Conservation (phyloP, 2,329 filamentous ascomycete genomes). For the Cladosporium halotolerans region DNA sequence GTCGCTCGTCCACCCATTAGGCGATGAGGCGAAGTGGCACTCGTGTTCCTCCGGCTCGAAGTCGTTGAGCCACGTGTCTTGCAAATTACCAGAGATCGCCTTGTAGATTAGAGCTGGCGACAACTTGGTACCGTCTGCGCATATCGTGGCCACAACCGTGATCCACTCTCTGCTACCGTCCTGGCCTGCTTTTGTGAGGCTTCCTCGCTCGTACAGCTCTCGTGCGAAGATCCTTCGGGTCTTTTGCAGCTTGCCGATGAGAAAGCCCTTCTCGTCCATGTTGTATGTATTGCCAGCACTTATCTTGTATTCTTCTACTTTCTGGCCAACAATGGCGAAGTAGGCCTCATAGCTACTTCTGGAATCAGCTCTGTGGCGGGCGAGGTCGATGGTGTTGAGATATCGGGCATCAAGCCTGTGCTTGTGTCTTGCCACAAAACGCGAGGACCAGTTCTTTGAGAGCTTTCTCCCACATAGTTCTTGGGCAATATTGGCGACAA, state of each 20-base stretch:
- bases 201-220: background rate
- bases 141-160: background rate
- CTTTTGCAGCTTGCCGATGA: background rate
- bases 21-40: background rate
- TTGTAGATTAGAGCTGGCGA: no score
- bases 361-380: no score
- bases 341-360: no score
- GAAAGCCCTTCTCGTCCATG: no score
- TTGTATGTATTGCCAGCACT: no score
- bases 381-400: no score
- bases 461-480: background rate
- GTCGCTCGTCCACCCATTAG: constrained; percentile 48
- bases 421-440: background rate
- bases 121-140: no score
- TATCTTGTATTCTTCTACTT: no score
- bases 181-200: background rate
- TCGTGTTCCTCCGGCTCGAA: background rate
- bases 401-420: no score
- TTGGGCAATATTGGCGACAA: background rate
- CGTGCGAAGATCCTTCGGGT: background rate
- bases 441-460: background rate
- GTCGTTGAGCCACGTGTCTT: background rate
- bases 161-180: constrained; percentile 10
- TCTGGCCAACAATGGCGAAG: no score
- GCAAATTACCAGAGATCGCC: no score